Conservation (phyloP, 129 eudicot genomes). For the Escallonia rubra region DNA sequence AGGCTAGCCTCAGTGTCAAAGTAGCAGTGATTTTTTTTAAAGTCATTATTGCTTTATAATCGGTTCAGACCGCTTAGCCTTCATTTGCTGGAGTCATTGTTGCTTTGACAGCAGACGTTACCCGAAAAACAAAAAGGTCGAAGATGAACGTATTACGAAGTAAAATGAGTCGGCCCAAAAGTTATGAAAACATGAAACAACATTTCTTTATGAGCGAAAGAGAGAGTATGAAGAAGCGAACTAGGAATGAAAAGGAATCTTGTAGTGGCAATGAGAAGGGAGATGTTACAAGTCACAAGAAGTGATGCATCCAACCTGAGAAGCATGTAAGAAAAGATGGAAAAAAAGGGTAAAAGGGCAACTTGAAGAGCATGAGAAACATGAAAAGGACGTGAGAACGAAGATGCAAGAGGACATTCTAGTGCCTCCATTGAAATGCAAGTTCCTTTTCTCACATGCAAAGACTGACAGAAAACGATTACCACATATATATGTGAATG, state of each 20-base stretch:
- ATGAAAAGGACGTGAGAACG: neutral
- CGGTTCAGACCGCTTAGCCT: too few relatives aligned
- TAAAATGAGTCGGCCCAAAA: too few relatives aligned
- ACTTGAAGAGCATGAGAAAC: neutral
- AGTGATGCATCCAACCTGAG: constrained; percentile 1
- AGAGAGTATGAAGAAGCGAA: too few relatives aligned
- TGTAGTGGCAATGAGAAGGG: constrained; percentile 9
- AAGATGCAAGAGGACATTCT: neutral
- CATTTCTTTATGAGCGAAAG: too few relatives aligned
- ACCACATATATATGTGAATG: neutral
- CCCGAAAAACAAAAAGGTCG: too few relatives aligned
- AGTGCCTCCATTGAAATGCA: neutral
- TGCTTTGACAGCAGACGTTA: too few relatives aligned
- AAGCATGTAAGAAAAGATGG: neutral
- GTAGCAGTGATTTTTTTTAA: too few relatives aligned
- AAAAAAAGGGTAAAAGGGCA: neutral
- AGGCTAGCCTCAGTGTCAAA: too few relatives aligned
- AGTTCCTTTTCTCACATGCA: neutral
- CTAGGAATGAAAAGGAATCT: neutral
- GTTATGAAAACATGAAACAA: too few relatives aligned
- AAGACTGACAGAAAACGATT: neutral
- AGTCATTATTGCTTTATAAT: too few relatives aligned
- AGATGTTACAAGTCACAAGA: neutral
- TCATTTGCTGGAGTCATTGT: too few relatives aligned
- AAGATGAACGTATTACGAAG: too few relatives aligned